Percentiles rank a stretch among this genome's conserved stretches.
Evolutionary conservation across 257 asterid genomes (phyloP).

Genomic region (Primulina huaijiensis): DNA sequence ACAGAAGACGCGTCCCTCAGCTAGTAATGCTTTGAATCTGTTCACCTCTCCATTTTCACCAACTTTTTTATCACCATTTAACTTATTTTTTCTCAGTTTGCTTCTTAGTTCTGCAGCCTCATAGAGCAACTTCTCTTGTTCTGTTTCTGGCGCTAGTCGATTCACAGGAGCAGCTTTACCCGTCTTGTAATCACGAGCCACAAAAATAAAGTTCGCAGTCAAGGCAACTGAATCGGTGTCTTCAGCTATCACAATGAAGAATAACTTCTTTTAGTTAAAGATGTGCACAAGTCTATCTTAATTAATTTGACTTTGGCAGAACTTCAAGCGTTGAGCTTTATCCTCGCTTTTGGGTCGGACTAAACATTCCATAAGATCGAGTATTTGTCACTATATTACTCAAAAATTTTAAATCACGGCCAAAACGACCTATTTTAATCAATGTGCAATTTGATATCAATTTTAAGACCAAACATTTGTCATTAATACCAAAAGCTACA

Average conservation of each 20-base stretch:
- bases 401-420: no score
- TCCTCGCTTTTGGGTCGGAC: not conserved
- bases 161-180: constrained; percentile 83
- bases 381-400: not conserved
- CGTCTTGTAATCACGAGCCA: constrained; percentile 92
- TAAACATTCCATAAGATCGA: not conserved
- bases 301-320: not conserved
- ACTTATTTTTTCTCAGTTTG: constrained; percentile 60
- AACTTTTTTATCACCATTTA: constrained; percentile 39
- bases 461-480: not conserved
- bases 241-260: constrained; percentile 41
- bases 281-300: constrained; percentile 9
- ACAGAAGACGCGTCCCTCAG: constrained; percentile 88
- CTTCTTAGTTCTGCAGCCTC: constrained; percentile 81
- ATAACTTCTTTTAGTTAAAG: constrained; percentile 16
- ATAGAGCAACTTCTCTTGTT: constrained; percentile 59
- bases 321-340: not conserved
- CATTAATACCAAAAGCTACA: not conserved
- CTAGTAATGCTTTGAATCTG: constrained; percentile 55
- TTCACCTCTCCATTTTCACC: constrained; percentile 56
- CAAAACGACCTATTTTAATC: not conserved
- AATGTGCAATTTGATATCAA: not conserved
- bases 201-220: constrained; percentile 90
- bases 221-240: constrained; percentile 60
- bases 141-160: constrained; percentile 64